Base-by-base conservation (phyloP, 2,329 filamentous ascomycete species). In the Shiraia bambusicola region DNA sequence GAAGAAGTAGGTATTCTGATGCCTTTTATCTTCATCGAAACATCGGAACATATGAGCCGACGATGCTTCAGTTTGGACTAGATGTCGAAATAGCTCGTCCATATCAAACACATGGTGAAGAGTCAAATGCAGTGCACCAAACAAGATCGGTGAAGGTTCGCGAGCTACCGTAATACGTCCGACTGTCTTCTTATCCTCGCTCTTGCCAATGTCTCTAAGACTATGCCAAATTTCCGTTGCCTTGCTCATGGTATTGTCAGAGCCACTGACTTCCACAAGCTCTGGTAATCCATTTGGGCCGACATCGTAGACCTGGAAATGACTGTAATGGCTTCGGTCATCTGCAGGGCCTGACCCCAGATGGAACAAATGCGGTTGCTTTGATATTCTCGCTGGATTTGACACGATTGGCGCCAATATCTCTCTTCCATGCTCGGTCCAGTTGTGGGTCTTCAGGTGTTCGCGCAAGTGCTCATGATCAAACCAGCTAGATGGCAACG, bases 101-200 rank as follows among this genome's bases (percentile, higher is more conserved):
- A 84, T 80, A 54, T 84, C 80, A 49, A 84, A 84, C 42, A 77
- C 68, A 10, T 74, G 58, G 19, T 74, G 70, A 70, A 83, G 76
- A 2, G 79, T 79, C 40, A 81, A 65, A 55, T 84, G 81, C 2
- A 82, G 67, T 0, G 79, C 78, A 2, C 76, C 80, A 37, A 84
- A 79, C 26, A 81, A 73, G 6, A 83, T 72, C 0, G 81, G 78
- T 2, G 79, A 77, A 1, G 80, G 81, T 50, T 84, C 81, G 49
- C 81, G 74, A 17, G 83, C 71, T 45, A 83, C 79, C 38, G 78
- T 79, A 49, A 83, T 82, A 30, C 80, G 73, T 1, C 80, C 80
- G 6, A 80, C 76, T 0, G 76, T 72, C 15, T 69, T 54, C 6
- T 71, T 62, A 3, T 64, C 54, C n/a, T 65, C 53, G 27, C 68